phyloP scores from a whole-genome alignment of 1,284 basidiomycete genomes.

The Cystobasidium slooffiae region DNA sequence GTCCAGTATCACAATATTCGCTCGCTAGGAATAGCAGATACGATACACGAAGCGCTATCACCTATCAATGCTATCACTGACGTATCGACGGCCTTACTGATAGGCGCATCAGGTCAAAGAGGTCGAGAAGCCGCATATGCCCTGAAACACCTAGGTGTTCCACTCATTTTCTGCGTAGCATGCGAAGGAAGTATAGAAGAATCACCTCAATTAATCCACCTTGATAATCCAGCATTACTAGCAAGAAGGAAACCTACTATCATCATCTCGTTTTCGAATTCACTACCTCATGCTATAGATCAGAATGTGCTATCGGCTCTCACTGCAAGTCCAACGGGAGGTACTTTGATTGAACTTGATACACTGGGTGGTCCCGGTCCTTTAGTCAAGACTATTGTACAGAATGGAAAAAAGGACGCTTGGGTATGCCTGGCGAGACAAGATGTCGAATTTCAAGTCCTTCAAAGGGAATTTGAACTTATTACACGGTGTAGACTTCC shows the following conservation, averaged over 20 bases:
- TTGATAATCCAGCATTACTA: slow-evolving; percentile 8
- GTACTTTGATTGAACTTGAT: slow-evolving; percentile 35
- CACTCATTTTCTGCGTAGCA: slow-evolving; percentile 17
- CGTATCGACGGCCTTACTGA: slow-evolving; percentile 5
- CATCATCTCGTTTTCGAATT: slow-evolving; percentile 16
- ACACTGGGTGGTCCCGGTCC: slow-evolving; percentile 5
- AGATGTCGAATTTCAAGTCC: slow-evolving; percentile 27
- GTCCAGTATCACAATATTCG: slow-evolving; percentile 18
- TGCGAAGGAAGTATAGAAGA: slow-evolving; percentile 11
- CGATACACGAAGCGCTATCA: slow-evolving; percentile 5
- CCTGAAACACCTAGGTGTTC: slow-evolving; percentile 8
- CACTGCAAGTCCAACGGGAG: slow-evolving; percentile 34
- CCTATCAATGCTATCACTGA: slow-evolving; percentile 42
- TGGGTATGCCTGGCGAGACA: slow-evolving; percentile 31
- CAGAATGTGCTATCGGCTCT: neutral
- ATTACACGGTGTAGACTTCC: slow-evolving; percentile 23
- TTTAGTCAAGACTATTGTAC: neutral
- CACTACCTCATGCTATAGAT: neutral
- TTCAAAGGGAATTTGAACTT: slow-evolving; percentile 18
- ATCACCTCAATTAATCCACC: neutral
- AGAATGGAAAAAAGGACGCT: slow-evolving; percentile 4
- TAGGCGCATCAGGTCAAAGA: slow-evolving; percentile 23
- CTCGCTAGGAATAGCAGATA: slow-evolving; percentile 27
- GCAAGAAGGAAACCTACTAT: slow-evolving; percentile 8
- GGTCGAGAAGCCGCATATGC: slow-evolving; percentile 41